Evolutionary conservation across 2,329 filamentous ascomycete genomes (phyloP).

Genomic region (Tolypocladium amazonense): DNA sequence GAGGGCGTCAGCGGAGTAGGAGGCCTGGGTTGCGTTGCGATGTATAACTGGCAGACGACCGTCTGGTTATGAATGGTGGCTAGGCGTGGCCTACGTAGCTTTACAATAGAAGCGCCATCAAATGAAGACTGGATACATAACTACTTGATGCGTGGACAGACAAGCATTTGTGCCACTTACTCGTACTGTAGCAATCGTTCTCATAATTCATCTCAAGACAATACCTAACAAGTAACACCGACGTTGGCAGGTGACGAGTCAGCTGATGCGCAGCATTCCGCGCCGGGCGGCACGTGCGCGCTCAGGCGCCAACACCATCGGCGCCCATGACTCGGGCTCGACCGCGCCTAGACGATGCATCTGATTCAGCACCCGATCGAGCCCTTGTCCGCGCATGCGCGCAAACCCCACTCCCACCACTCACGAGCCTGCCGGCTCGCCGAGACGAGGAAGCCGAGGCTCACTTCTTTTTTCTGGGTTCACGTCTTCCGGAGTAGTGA

Average conservation of each 20-base stretch:
- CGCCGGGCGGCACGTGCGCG: not conserved
- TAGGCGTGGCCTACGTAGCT: not conserved
- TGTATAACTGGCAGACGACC: not conserved
- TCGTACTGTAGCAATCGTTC: no score
- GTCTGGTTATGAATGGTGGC: not conserved
- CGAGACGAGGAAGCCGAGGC: not conserved
- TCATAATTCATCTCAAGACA: no score
- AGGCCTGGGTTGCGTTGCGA: not conserved
- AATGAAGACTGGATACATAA: not conserved
- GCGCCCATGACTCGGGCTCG: not conserved
- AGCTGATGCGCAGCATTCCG: not conserved
- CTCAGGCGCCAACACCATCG: not conserved
- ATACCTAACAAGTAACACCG: no score
- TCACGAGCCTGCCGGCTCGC: not conserved
- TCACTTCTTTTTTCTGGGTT: not conserved
- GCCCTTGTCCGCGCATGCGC: not conserved
- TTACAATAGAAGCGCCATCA: not conserved
- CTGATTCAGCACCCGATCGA: constrained; percentile 1
- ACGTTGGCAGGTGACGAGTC: not conserved
- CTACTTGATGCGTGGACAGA: not conserved
- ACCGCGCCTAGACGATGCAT: not conserved
- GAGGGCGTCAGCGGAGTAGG: constrained; percentile 60
- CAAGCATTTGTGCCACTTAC: no score
- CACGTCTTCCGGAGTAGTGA: not conserved
- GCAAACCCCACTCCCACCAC: not conserved